These are phyloP conservation scores for Fraxinus dipetala DNA, from an alignment of 305 asterid genomes.

Conservation along the genomic window DNA sequence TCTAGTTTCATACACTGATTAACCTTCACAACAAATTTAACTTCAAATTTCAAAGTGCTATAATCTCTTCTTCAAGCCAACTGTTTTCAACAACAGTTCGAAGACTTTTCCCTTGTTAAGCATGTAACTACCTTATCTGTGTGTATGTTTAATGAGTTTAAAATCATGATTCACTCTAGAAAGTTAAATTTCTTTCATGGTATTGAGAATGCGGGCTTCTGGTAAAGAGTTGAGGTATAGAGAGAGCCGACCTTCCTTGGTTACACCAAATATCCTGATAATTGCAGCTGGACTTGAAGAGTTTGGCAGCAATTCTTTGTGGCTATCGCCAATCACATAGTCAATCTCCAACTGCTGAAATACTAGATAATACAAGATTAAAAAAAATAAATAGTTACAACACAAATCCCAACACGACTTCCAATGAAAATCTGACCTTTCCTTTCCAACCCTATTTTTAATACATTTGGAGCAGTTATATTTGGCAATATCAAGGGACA, in stretches of 20 bases:
- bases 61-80: slow-evolving; percentile 2
- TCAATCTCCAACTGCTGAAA: slow-evolving; percentile 98
- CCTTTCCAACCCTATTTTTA: neutral
- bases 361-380: slow-evolving; percentile 34
- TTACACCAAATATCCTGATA: slow-evolving; percentile 86
- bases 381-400: neutral
- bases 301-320: slow-evolving; percentile 64
- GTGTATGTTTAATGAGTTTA: neutral
- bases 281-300: slow-evolving; percentile 83
- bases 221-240: slow-evolving; percentile 4
- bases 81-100: neutral
- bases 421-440: neutral
- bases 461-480: neutral
- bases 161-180: neutral
- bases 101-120: neutral
- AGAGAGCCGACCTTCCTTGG: slow-evolving; percentile 70
- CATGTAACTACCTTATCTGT: neutral
- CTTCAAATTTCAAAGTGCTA: slow-evolving; percentile 12
- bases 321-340: slow-evolving; percentile 76
- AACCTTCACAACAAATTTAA: slow-evolving; percentile 15
- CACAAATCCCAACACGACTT: neutral
- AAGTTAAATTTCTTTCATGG: neutral
- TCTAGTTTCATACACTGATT: neutral
- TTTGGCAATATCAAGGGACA: neutral
- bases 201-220: neutral